Evolutionary conservation across 2,329 filamentous ascomycete species (phyloP).

Genomic region (Trichoderma sp.): DNA sequence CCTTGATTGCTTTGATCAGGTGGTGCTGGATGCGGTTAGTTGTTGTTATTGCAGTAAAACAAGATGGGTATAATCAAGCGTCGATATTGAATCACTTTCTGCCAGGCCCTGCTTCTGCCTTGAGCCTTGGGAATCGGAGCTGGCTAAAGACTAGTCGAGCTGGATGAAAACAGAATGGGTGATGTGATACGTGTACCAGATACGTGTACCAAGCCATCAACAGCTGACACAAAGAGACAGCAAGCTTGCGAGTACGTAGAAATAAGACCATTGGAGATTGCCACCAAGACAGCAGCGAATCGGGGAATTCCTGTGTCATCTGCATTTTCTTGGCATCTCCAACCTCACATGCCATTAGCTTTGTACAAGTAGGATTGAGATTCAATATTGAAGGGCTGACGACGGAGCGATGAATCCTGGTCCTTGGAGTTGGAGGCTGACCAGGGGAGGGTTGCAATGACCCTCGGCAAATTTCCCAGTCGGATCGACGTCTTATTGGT

Average conservation of each 20-base stretch:
- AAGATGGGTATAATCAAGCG: background rate
- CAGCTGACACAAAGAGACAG: background rate
- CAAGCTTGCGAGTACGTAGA: background rate
- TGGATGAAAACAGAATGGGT: background rate
- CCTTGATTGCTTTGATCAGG: background rate
- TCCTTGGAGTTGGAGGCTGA: background rate
- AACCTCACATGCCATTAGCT: background rate
- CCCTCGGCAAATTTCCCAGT: slow-evolving; percentile 24
- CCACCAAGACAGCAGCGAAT: background rate
- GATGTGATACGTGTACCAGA: background rate
- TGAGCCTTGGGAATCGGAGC: background rate
- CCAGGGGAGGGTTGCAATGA: background rate
- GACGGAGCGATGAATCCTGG: background rate
- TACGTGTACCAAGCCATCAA: background rate
- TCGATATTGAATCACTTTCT: background rate
- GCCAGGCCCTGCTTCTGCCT: background rate
- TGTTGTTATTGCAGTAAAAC: background rate
- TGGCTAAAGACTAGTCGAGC: background rate
- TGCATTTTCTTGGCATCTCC: background rate
- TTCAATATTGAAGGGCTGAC: background rate
- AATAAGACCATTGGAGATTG: background rate
- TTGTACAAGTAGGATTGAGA: background rate
- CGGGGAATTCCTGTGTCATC: background rate
- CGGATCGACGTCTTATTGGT: slow-evolving; percentile 18
- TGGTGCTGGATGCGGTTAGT: background rate